Percentiles rank a stretch among this genome's conserved stretches.
phyloP scores from a whole-genome alignment of 495 filamentous ascomycete species.

The Clavariopsis aquatica region DNA sequence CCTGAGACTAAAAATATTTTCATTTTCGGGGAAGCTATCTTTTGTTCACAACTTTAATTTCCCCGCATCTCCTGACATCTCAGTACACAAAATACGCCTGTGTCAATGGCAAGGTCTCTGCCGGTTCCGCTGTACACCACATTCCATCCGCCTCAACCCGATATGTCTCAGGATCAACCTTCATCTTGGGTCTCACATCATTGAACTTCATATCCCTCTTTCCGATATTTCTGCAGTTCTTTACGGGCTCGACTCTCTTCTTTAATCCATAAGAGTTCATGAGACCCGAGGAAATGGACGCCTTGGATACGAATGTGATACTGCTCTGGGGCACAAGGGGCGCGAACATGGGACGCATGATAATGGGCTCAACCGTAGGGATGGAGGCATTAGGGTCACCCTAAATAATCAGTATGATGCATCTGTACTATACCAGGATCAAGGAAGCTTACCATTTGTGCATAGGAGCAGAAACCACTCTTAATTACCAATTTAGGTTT shows the following conservation, averaged over 20 bases:
- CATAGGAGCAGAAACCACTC: constrained; percentile 81
- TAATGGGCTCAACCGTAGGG: constrained; percentile 83
- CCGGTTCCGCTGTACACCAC: constrained; percentile 74
- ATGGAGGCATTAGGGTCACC: constrained; percentile 95
- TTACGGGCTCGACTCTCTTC: constrained; percentile 81
- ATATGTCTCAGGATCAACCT: constrained; percentile 90
- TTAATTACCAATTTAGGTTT: constrained; percentile 86
- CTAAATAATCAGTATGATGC: constrained; percentile 45
- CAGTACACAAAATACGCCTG: constrained; percentile 82
- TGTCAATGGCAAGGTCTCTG: constrained; percentile 70
- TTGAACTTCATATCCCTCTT: constrained; percentile 97
- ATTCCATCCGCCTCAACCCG: constrained; percentile 84
- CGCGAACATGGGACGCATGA: constrained; percentile 86
- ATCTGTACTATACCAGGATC: not conserved
- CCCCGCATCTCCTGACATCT: constrained; percentile 15
- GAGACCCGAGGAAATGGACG: constrained; percentile 63
- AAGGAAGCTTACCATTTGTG: constrained; percentile 70
- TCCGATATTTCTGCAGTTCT: constrained; percentile 72
- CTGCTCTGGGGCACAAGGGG: constrained; percentile 68
- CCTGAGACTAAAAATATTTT: no score
- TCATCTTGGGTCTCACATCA: constrained; percentile 84
- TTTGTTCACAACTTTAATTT: not conserved
- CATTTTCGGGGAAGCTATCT: no score
- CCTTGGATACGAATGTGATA: constrained; percentile 81
- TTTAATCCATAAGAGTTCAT: constrained; percentile 71